These are phyloP conservation scores for Datisca glomerata DNA, from an alignment of 306 rosid genomes.

Conservation along the genomic window DNA sequence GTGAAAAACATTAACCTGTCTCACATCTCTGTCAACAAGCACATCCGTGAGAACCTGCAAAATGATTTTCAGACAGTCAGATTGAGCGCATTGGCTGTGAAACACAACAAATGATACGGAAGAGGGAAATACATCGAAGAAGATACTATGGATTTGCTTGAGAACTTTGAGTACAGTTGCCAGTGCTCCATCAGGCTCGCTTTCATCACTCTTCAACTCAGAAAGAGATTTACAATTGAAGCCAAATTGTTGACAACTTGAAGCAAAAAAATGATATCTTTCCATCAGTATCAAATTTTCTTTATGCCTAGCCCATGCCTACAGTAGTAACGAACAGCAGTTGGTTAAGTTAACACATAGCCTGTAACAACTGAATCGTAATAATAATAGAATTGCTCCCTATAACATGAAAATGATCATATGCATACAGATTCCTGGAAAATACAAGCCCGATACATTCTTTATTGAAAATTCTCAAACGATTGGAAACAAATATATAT, in stretches of 20 bases:
- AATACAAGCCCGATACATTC: no score
- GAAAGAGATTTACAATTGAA: constrained; percentile 65
- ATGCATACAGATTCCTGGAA: no score
- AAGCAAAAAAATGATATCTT: constrained; percentile 80
- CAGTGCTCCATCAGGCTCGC: constrained; percentile 75
- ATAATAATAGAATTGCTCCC: no score
- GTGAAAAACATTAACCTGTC: constrained; percentile 38
- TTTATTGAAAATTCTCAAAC: no score
- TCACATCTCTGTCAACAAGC: constrained; percentile 58
- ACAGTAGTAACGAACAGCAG: constrained; percentile 23
- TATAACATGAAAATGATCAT: constrained; percentile 8
- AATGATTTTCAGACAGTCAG: constrained; percentile 14
- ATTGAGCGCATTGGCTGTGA: constrained; percentile 18
- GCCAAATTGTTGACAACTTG: constrained; percentile 80
- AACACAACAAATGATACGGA: constrained; percentile 1
- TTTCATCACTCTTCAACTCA: constrained; percentile 60
- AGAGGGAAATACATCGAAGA: constrained; percentile 55
- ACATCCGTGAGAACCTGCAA: constrained; percentile 44
- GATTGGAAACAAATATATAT: no score
- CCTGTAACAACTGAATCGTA: no score
- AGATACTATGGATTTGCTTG: constrained; percentile 45
- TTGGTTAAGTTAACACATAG: no score
- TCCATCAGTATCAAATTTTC: constrained; percentile 78
- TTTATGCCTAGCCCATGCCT: constrained; percentile 87
- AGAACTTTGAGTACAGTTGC: constrained; percentile 57